Evolutionary conservation across 148 eudicot species (phyloP).

Genomic region (Rhododendron mucronatum): DNA sequence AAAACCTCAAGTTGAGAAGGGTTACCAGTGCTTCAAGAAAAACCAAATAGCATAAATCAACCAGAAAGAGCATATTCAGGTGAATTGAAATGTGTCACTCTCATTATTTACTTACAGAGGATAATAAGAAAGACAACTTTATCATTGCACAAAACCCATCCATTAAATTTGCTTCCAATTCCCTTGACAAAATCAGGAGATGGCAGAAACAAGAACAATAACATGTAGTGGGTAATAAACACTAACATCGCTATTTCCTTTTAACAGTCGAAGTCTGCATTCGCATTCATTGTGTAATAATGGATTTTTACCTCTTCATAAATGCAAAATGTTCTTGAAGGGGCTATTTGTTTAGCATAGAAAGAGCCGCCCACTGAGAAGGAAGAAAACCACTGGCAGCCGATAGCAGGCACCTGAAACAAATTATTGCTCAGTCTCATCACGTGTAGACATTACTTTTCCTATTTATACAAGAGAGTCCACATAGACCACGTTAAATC

Average conservation of each 20-base stretch:
- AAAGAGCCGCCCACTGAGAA: constrained; percentile 30
- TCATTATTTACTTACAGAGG: neutral
- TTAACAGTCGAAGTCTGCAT: neutral
- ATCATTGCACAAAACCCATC: neutral
- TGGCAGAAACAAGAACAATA: constrained; percentile 1
- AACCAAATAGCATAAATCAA: neutral
- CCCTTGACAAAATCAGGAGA: neutral
- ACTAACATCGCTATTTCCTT: neutral
- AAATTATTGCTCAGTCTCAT: neutral
- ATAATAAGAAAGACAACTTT: neutral
- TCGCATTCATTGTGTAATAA: neutral
- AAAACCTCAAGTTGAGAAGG: neutral
- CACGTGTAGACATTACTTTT: neutral
- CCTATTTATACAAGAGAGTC: neutral
- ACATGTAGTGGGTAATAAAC: neutral
- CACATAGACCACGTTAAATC: neutral
- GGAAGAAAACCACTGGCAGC: constrained; percentile 84
- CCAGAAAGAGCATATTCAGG: neutral
- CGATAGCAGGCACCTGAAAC: constrained; percentile 59
- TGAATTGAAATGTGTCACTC: neutral
- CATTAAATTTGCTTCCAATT: neutral
- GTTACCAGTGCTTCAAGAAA: neutral
- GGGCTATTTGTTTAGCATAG: constrained; percentile 63
- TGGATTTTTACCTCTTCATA: constrained; percentile 59
- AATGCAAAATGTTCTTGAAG: constrained; percentile 89